These are phyloP conservation scores for Drosera spatulata DNA, from an alignment of 179 eudicot genomes.

Conservation along the genomic window DNA sequence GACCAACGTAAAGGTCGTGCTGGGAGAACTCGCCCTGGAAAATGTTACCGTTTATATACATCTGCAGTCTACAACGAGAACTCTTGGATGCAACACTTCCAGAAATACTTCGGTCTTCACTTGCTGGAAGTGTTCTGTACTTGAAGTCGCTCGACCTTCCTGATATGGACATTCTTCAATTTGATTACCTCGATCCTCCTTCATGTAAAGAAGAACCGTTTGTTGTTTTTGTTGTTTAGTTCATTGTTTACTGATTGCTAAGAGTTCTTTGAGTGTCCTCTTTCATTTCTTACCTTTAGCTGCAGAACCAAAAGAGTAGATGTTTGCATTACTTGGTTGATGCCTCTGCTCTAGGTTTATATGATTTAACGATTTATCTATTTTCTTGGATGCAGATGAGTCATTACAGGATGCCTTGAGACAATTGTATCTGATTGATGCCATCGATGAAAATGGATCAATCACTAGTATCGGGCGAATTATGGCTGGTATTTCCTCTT, in stretches of 20 bases:
- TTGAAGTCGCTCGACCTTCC: constrained; percentile 88
- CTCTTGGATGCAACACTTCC: constrained; percentile 90
- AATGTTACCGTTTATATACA: constrained; percentile 84
- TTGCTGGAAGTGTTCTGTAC: constrained; percentile 93
- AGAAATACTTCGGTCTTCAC: constrained; percentile 92
- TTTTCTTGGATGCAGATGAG: constrained; percentile 49
- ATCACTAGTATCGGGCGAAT: constrained; percentile 67
- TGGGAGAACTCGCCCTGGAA: constrained; percentile 97
- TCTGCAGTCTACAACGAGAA: constrained; percentile 61
- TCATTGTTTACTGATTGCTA: not conserved
- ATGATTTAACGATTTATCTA: constrained; percentile 1
- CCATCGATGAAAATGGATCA: constrained; percentile 76
- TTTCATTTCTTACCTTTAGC: not conserved
- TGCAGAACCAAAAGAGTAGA: no score
- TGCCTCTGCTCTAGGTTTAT: not conserved
- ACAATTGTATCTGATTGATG: constrained; percentile 91
- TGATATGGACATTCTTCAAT: constrained; percentile 85
- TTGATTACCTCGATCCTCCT: constrained; percentile 90
- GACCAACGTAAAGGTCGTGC: constrained; percentile 98
- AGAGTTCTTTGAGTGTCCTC: not conserved
- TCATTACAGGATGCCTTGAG: constrained; percentile 87
- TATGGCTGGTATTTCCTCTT: constrained; percentile 58
- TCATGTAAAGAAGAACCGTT: constrained; percentile 36
- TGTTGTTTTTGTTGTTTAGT: not conserved
- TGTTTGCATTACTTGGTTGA: not conserved